A percentile compares a stretch with the other conserved stretches of the same genome.
These are phyloP conservation scores for Cinnamomum chago DNA, from an alignment of 164 flowering plant genomes.

Conservation along the genomic window DNA sequence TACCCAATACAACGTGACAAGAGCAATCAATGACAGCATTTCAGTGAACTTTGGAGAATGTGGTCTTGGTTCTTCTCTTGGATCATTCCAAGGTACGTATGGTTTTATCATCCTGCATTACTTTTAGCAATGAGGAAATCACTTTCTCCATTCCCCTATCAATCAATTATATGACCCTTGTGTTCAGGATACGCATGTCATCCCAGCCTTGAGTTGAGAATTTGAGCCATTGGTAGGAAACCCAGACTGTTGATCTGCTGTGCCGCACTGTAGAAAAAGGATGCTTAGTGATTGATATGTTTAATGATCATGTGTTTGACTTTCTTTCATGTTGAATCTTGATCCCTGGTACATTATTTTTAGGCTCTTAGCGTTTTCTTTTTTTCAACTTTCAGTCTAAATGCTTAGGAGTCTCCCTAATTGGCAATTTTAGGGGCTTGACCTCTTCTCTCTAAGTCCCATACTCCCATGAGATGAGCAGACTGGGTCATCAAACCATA, in stretches of 20 bases:
- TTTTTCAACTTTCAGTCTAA: neutral
- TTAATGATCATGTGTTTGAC: neutral
- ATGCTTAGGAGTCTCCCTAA: neutral
- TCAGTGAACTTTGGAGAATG: conserved; percentile 83
- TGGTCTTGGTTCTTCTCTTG: conserved; percentile 73
- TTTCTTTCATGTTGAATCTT: neutral
- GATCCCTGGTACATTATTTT: neutral
- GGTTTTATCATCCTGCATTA: neutral
- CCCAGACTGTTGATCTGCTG: neutral
- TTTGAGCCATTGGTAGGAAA: neutral
- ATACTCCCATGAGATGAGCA: no score
- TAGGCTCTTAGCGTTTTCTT: neutral
- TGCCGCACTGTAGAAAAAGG: neutral
- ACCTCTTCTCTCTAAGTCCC: no score
- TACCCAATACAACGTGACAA: conserved; percentile 51
- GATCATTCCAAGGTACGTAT: conserved; percentile 64
- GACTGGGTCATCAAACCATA: neutral
- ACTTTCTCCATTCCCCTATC: neutral
- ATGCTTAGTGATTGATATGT: neutral
- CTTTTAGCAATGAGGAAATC: neutral
- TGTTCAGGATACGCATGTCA: neutral
- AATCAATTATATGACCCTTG: neutral
- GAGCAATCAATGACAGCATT: conserved; percentile 81
- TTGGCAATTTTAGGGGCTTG: no score
- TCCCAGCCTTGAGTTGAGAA: neutral